phyloP scores from a whole-genome alignment of 2,329 filamentous ascomycete species.

The Cladosporium velox region DNA sequence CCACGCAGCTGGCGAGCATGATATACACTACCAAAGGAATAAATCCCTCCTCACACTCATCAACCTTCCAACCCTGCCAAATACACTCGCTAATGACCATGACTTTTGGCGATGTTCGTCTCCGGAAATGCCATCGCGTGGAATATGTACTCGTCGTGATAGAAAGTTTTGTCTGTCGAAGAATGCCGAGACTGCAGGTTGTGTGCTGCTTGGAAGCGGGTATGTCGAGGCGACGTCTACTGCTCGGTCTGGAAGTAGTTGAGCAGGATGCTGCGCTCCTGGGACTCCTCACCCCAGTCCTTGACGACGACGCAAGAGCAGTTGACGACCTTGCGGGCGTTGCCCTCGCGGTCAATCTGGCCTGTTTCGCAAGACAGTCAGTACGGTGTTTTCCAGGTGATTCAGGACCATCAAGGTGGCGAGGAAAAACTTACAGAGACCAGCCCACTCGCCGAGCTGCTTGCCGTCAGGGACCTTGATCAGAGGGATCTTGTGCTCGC shows the following conservation, averaged over 20 bases:
- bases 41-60: not conserved
- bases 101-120: slow-evolving; percentile 17
- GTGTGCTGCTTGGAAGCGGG: slow-evolving; percentile 13
- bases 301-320: slow-evolving; percentile 99
- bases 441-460: slow-evolving; percentile 99
- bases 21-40: slow-evolving; percentile 14
- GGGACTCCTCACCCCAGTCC: slow-evolving; percentile 99
- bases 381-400: not conserved
- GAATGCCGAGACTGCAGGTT: slow-evolving; percentile 2
- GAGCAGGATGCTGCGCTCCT: slow-evolving; percentile 97
- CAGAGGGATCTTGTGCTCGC: slow-evolving; percentile 98
- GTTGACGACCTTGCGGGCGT: slow-evolving; percentile 99
- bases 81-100: slow-evolving; percentile 18
- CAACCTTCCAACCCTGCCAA: slow-evolving; percentile 9
- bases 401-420: not conserved
- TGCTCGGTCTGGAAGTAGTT: slow-evolving; percentile 98
- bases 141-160: slow-evolving; percentile 12
- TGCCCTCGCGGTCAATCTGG: slow-evolving; percentile 98
- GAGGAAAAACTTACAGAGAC: slow-evolving; percentile 77
- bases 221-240: slow-evolving; percentile 38
- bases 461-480: slow-evolving; percentile 99
- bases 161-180: slow-evolving; percentile 1
- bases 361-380: slow-evolving; percentile 54
- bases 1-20: slow-evolving; percentile 15
- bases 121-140: slow-evolving; percentile 8